Percentiles rank a stretch among this genome's conserved stretches.
Evolutionary conservation across 1,284 basidiomycete species (phyloP).

Genomic region (Baeospora myosura): DNA sequence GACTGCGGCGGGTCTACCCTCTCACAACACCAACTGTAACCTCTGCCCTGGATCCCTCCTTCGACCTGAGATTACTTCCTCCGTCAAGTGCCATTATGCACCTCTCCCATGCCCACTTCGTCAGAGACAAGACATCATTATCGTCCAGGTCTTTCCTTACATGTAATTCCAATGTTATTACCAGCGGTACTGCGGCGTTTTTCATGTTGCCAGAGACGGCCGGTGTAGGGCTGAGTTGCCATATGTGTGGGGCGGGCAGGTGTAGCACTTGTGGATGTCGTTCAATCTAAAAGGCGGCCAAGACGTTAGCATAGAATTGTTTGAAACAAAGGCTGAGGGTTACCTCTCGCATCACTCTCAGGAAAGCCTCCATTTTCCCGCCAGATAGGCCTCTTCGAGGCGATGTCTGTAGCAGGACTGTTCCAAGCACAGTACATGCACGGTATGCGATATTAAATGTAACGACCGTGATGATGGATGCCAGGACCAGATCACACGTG

Average conservation of each 20-base stretch:
- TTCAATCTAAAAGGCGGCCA: slow-evolving; percentile 47
- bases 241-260: slow-evolving; percentile 76
- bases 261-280: slow-evolving; percentile 72
- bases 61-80: slow-evolving; percentile 19
- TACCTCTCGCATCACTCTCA: slow-evolving; percentile 75
- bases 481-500: slow-evolving; percentile 67
- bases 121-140: slow-evolving; percentile 65
- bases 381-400: slow-evolving; percentile 54
- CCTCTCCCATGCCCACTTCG: slow-evolving; percentile 65
- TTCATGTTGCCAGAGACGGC: slow-evolving; percentile 15
- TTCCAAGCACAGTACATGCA: slow-evolving; percentile 71
- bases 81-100: slow-evolving; percentile 37
- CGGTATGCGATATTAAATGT: slow-evolving; percentile 80
- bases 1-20: too few relatives aligned
- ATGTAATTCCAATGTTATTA: slow-evolving; percentile 79
- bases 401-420: slow-evolving; percentile 81
- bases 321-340: slow-evolving; percentile 15
- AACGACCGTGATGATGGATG: slow-evolving; percentile 63
- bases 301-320: slow-evolving; percentile 3
- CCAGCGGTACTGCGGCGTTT: slow-evolving; percentile 38
- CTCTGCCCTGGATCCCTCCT: slow-evolving; percentile 29
- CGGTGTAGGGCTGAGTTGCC: slow-evolving; percentile 64
- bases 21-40: slow-evolving; percentile 44
- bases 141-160: slow-evolving; percentile 65
- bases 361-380: slow-evolving; percentile 71